Evolutionary conservation across 2,329 filamentous ascomycete genomes (phyloP).

Genomic region (Fonsecaea nubica): DNA sequence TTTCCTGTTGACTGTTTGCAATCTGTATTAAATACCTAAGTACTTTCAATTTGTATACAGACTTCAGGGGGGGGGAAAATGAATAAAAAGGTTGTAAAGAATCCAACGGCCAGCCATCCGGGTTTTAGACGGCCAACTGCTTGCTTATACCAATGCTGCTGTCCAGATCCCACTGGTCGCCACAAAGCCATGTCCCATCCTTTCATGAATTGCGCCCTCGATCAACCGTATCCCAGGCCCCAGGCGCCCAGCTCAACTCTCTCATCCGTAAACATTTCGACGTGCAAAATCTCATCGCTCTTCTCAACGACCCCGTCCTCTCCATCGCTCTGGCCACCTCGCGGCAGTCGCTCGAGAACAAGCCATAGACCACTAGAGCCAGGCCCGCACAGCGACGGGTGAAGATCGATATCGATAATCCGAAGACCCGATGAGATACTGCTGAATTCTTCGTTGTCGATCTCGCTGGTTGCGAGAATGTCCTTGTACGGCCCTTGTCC

Average conservation of each 20-base stretch:
- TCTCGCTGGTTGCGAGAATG: slow-evolving; percentile 60
- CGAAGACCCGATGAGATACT: slow-evolving; percentile 71
- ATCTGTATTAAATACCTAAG: background rate
- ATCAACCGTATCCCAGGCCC: slow-evolving; percentile 33
- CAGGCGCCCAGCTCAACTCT: slow-evolving; percentile 48
- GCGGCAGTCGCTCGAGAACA: slow-evolving; percentile 75
- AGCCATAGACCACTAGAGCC: slow-evolving; percentile 71
- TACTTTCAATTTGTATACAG: background rate
- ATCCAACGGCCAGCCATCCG: background rate
- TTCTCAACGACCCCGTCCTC: background rate
- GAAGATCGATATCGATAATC: slow-evolving; percentile 76
- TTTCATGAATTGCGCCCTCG: background rate
- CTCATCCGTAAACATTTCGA: slow-evolving; percentile 54
- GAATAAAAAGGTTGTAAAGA: background rate
- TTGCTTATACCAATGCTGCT: background rate
- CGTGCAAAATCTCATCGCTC: slow-evolving; percentile 45
- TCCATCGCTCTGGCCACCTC: slow-evolving; percentile 49
- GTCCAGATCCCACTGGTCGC: background rate
- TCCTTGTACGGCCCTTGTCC: slow-evolving; percentile 73
- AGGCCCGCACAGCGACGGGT: slow-evolving; percentile 61
- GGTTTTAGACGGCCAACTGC: background rate
- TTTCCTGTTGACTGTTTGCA: background rate
- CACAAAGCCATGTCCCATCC: background rate
- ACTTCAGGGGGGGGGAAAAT: background rate
- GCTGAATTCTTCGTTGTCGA: slow-evolving; percentile 73